Evolutionary conservation across 163 green algal species (phyloP).

Genomic region (Coccomyxa subellipsoidea): DNA sequence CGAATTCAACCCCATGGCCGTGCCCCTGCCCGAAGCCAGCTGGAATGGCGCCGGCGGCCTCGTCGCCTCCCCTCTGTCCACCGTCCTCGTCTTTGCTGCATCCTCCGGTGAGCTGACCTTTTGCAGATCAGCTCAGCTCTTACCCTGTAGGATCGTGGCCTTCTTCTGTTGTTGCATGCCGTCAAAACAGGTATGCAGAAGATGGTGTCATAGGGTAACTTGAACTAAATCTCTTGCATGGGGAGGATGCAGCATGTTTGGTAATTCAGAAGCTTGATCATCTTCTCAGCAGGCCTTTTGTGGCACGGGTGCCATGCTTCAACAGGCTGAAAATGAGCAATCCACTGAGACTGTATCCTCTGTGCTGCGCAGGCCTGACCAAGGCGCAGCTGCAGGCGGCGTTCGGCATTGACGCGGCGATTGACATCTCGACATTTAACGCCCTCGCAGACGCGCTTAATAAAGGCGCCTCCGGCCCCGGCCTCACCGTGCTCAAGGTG

Average conservation of each 20-base stretch:
- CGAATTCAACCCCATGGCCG: constrained; percentile 24
- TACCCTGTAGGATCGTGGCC: background rate
- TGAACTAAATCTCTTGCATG: no score
- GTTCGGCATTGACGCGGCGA: background rate
- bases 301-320: no score
- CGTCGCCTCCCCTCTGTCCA: constrained; percentile 5
- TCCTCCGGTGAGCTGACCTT: background rate
- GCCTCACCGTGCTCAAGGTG: background rate
- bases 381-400: background rate
- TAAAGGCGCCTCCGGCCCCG: background rate
- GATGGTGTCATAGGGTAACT: no score
- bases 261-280: no score
- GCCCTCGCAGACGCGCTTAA: constrained; percentile 3
- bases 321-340: no score
- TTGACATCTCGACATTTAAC: constrained; percentile 16
- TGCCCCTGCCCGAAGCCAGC: background rate
- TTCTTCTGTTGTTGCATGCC: no score
- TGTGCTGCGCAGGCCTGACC: constrained; percentile 10
- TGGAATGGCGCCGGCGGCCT: background rate
- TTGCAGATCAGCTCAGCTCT: background rate
- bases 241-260: no score
- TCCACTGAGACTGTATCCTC: no score
- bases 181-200: no score
- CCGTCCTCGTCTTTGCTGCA: constrained; percentile 15
- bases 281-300: no score